Conservation (phyloP, 2,329 filamentous ascomycete genomes). For the Nothomitra cinnamomea region DNA sequence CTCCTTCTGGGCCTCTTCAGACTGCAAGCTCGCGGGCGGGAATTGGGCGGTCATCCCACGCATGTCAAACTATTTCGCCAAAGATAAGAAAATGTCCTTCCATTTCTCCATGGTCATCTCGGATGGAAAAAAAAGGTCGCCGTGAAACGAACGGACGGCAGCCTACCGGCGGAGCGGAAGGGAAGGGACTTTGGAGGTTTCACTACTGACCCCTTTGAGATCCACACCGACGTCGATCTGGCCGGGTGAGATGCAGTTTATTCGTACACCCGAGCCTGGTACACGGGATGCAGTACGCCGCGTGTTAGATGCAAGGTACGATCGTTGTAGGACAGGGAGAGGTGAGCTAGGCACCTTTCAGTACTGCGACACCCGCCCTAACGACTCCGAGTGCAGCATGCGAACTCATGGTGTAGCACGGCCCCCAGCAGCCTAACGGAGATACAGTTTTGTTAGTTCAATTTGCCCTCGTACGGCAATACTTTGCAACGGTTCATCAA, state of each 20-base stretch:
- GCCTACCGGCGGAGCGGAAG: no score
- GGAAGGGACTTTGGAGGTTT: no score
- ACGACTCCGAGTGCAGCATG: conserved; percentile 46
- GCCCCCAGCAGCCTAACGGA: conserved; percentile 34
- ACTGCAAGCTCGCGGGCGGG: conserved; percentile 36
- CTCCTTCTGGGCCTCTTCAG: conserved; percentile 29
- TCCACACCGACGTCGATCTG: conserved; percentile 30
- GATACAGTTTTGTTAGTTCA: not conserved
- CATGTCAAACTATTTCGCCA: conserved; percentile 26
- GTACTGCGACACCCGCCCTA: conserved; percentile 35
- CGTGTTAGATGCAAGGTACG: not conserved
- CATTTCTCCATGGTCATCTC: no score
- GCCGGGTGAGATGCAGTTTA: conserved; percentile 35
- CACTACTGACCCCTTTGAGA: conserved; percentile 18
- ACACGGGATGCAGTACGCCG: no score
- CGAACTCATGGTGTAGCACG: conserved; percentile 41
- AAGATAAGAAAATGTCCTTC: not conserved
- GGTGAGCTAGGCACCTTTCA: conserved; percentile 26
- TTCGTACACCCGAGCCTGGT: conserved; percentile 35
- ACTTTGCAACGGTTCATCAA: not conserved
- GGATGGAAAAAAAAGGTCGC: not conserved
- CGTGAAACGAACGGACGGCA: not conserved
- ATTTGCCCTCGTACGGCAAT: not conserved
- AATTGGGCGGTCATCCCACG: conserved; percentile 35
- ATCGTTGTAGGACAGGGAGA: not conserved